These are phyloP conservation scores for Pseudisothecium myosuroides DNA, from an alignment of 225 moss, liverwort and hornwort species.

Conservation along the genomic window DNA sequence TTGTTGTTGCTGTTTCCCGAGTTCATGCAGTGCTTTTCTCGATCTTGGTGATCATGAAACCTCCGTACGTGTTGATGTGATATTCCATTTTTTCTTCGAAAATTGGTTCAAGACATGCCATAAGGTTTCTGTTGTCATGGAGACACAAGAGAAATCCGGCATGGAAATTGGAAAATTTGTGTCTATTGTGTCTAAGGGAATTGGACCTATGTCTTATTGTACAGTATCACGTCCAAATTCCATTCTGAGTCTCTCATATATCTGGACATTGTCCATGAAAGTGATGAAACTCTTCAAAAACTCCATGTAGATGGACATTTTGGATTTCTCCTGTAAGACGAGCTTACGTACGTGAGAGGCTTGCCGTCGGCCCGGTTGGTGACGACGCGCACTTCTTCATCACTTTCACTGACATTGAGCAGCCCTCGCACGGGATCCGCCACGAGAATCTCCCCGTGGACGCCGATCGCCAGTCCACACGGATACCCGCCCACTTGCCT, in stretches of 20 bases:
- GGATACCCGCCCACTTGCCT: slow-evolving; percentile 15
- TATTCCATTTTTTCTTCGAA: neutral
- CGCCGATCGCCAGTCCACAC: slow-evolving; percentile 26
- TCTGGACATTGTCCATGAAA: neutral
- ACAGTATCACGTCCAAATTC: neutral
- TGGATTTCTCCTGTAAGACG: neutral
- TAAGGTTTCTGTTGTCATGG: neutral
- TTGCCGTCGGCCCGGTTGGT: slow-evolving; percentile 6
- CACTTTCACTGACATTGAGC: slow-evolving; percentile 23
- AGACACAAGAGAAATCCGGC: neutral
- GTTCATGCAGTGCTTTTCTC: neutral
- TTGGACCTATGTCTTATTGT: neutral
- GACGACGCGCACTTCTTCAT: slow-evolving; percentile 7
- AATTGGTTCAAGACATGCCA: neutral
- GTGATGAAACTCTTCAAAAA: neutral
- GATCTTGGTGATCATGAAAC: neutral
- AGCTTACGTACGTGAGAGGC: slow-evolving; percentile 3
- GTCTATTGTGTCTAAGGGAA: neutral
- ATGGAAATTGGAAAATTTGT: neutral
- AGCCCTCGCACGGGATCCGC: slow-evolving; percentile 35
- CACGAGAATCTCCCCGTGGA: slow-evolving; percentile 23
- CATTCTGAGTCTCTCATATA: neutral
- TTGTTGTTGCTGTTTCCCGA: neutral
- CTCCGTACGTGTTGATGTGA: neutral
- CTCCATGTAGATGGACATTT: neutral